phyloP scores from a whole-genome alignment of 805 yeast species.

The Priceomyces carsonii region DNA sequence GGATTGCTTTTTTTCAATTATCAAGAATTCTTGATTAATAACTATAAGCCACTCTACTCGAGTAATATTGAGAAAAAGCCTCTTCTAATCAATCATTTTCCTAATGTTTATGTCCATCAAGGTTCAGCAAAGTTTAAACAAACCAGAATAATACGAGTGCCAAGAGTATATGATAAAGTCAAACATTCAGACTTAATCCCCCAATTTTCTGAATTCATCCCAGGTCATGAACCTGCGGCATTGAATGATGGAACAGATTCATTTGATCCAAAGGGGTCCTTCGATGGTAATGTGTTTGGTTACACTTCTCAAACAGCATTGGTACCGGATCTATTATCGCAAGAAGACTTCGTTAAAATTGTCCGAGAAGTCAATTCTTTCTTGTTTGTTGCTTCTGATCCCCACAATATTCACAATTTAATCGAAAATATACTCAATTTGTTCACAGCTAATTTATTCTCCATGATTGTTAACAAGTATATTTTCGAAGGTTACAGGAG shows the following conservation, averaged over 20 bases:
- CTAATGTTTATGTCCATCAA: conserved; percentile 48
- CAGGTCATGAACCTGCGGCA: conserved; percentile 69
- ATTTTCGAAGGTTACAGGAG: conserved; percentile 23
- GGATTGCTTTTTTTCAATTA: conserved; percentile 56
- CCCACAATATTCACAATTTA: conserved; percentile 23
- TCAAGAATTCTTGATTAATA: conserved; percentile 54
- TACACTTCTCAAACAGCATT: conserved; percentile 51
- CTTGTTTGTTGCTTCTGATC: conserved; percentile 41
- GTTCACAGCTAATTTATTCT: conserved; percentile 36
- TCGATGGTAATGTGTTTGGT: conserved; percentile 50
- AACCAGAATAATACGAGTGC: conserved; percentile 66
- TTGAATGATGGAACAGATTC: conserved; percentile 18
- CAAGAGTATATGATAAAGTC: conserved; percentile 45
- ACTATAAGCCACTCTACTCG: conserved; percentile 19
- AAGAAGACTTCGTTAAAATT: conserved; percentile 41
- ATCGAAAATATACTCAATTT: conserved; percentile 43
- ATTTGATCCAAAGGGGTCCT: conserved; percentile 40
- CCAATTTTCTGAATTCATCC: conserved; percentile 52
- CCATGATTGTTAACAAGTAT: conserved; percentile 18
- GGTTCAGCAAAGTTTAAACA: conserved; percentile 25
- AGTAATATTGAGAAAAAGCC: conserved; percentile 19
- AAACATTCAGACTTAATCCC: conserved; percentile 46
- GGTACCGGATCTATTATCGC: conserved; percentile 25
- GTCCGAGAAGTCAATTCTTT: conserved; percentile 45
- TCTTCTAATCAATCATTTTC: conserved; percentile 64